phyloP scores from a whole-genome alignment of 495 filamentous ascomycete species.

The Penicillium ucsense region DNA sequence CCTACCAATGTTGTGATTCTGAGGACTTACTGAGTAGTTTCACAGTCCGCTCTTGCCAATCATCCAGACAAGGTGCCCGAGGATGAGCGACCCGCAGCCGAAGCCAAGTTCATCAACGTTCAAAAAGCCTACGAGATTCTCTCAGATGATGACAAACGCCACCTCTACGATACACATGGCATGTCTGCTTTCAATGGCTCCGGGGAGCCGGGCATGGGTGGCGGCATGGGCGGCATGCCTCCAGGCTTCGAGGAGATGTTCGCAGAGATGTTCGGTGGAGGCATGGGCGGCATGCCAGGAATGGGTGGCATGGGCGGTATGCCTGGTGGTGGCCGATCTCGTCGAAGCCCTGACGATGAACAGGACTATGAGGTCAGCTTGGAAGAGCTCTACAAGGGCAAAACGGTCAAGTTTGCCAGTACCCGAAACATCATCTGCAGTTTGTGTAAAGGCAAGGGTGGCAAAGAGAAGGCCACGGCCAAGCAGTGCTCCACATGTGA shows the following conservation, averaged over 20 bases:
- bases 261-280: conserved; percentile 43
- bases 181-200: conserved; percentile 84
- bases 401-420: conserved; percentile 90
- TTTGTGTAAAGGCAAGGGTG: conserved; percentile 79
- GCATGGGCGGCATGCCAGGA: conserved; percentile 54
- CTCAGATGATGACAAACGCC: conserved; percentile 86
- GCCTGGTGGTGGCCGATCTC: conserved; percentile 45
- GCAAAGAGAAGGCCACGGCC: conserved; percentile 83
- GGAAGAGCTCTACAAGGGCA: conserved; percentile 95
- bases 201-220: conserved; percentile 56
- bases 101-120: conserved; percentile 81
- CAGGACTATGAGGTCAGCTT: conserved; percentile 82
- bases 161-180: conserved; percentile 85
- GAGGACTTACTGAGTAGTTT: conserved; percentile 5
- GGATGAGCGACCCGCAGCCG: conserved; percentile 70
- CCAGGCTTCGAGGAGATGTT: conserved; percentile 94
- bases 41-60: conserved; percentile 71
- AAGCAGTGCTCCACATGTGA: conserved; percentile 76
- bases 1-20: neutral
- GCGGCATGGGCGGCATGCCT: conserved; percentile 63
- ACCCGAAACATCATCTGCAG: conserved; percentile 86
- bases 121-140: conserved; percentile 97
- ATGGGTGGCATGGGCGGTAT: conserved; percentile 29
- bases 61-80: conserved; percentile 96
- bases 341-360: conserved; percentile 72